Evolutionary conservation across 441 rosid species (phyloP).

Genomic region (Populus hybrid): DNA sequence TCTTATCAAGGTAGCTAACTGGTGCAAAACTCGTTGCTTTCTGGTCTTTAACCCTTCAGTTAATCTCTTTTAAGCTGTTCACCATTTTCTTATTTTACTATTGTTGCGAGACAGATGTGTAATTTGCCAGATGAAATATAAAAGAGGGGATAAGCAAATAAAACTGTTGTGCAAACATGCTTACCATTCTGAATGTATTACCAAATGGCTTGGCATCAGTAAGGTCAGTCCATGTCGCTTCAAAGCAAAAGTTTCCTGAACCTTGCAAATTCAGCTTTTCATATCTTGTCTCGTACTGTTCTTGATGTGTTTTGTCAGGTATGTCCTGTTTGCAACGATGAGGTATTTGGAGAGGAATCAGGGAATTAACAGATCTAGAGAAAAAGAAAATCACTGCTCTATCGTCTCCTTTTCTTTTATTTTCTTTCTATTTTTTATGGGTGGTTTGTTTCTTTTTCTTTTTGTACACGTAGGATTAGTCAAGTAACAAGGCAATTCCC

Average conservation of each 20-base stretch:
- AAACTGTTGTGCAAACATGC: slow-evolving; percentile 59
- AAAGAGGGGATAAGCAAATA: slow-evolving; percentile 54
- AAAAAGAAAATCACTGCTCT: too few species aligned
- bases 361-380: too few species aligned
- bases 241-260: neutral
- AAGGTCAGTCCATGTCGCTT: slow-evolving; percentile 35
- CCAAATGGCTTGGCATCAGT: slow-evolving; percentile 63
- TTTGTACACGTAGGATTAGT: too few species aligned
- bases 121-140: slow-evolving; percentile 73
- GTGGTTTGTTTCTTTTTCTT: too few species aligned
- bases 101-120: slow-evolving; percentile 49
- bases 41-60: neutral
- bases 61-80: neutral
- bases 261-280: neutral
- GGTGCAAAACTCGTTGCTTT: neutral
- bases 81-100: neutral
- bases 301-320: too few species aligned
- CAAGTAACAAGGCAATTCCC: too few species aligned
- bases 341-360: too few species aligned
- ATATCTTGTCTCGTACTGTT: too few species aligned
- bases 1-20: neutral
- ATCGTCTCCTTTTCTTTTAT: too few species aligned
- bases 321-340: too few species aligned
- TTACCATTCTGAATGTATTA: slow-evolving; percentile 37
- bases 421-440: too few species aligned